Evolutionary conservation across 192 early-diverging fungal genomes (phyloP), one percentile per base, ranked within the genome.

Genomic region (Geranomyces variabilis): DNA sequence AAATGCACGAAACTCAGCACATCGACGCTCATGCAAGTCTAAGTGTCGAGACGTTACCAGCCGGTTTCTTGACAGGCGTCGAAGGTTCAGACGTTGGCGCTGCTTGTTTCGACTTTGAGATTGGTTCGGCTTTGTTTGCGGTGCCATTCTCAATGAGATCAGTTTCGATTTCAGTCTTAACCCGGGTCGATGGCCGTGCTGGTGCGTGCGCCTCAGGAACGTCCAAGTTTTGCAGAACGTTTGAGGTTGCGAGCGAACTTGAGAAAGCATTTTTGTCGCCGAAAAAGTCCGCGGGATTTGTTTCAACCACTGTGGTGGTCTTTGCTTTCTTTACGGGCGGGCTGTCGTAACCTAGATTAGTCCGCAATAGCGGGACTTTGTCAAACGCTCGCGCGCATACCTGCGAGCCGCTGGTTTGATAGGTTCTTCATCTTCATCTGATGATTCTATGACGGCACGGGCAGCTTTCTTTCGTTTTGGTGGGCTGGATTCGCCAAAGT

Each of bases 301-400:
- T 47, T 31, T 67, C 46, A 6, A 28, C 63, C 13, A 65, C 44
- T n/a, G 21, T 8, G 5, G n/a, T n/a, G 2, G 22, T 60, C 58
- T 60, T 60, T 33, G 58, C 29, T 29, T 60, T 60, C 31, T 60
- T 60, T 60, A 29, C 22, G 21, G 58, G 58, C 2, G 58, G 29
- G 58, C 58, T 28, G 29, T 7, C 29, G 7, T 5, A 3, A 19
- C 29, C 9, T 5, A 10, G 31, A 34, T 60, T 7, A 17, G 21
- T 29, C 31, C 21, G 17, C 29, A 7, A 7, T 19, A 60, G 7
- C 31, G 4, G 58, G 17, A 60, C 58, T 19, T 28, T 31, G 31
- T 60, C 58, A 60, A 7, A 7, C 15, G 17, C 4, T 8, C 31
- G 58, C 21, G 22, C 14, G 15, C 17, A 8, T 60, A 60, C 29